Conservation (phyloP, 257 asterid species). For the Eucommia ulmoides region DNA sequence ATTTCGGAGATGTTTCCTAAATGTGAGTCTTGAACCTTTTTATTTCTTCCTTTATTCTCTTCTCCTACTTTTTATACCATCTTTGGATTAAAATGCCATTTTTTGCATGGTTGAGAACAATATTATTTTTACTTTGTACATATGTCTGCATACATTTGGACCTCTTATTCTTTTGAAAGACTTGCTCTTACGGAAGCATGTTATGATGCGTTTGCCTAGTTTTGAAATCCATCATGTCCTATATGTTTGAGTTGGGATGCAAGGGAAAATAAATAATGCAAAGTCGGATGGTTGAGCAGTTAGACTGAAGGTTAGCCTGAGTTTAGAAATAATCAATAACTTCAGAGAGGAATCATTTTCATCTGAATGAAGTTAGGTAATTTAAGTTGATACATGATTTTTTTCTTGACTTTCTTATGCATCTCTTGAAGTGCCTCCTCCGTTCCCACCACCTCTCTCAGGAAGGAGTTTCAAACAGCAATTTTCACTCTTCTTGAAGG, state of each 20-base stretch:
- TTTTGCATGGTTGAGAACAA: not conserved
- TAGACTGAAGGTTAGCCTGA: no score
- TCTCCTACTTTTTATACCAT: no score
- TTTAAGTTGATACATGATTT: conserved; percentile 7
- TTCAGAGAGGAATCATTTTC: not conserved
- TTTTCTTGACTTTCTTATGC: conserved; percentile 20
- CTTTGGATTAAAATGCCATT: no score
- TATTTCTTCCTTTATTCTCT: not conserved
- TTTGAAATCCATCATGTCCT: not conserved
- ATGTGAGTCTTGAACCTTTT: conserved; percentile 37
- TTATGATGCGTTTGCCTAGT: not conserved
- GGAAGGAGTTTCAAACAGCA: conserved; percentile 55
- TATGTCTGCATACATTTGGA: not conserved
- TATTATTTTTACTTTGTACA: not conserved
- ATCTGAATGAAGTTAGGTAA: not conserved
- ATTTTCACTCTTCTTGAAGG: conserved; percentile 47
- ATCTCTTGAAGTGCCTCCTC: conserved; percentile 70
- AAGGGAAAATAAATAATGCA: no score
- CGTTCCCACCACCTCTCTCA: conserved; percentile 78
- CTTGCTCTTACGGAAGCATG: not conserved
- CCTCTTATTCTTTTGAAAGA: not conserved
- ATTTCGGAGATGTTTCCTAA: conserved; percentile 49
- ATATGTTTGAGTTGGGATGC: no score
- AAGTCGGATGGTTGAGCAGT: no score
- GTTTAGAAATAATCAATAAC: no score